Conservation (phyloP, 1,284 basidiomycete genomes). For the Ceratobasidium sp. region DNA sequence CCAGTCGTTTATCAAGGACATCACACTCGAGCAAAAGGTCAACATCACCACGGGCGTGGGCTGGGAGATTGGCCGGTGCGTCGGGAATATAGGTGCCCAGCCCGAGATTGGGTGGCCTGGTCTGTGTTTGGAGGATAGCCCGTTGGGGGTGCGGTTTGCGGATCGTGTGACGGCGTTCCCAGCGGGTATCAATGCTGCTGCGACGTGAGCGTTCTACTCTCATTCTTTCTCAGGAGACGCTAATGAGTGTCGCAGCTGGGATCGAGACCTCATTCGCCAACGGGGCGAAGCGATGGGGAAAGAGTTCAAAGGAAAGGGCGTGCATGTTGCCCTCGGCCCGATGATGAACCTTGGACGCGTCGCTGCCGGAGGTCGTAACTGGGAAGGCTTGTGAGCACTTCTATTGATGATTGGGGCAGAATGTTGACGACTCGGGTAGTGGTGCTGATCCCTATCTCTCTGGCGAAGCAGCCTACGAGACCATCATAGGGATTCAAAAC, state of each 20-base stretch:
- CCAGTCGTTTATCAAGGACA: constrained; percentile 33
- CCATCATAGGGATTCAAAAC: constrained; percentile 49
- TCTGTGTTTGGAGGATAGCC: constrained; percentile 45
- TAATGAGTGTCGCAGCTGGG: constrained; percentile 22
- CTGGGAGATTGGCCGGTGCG: constrained; percentile 45
- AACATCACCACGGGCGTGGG: constrained; percentile 47
- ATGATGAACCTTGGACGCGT: constrained; percentile 45
- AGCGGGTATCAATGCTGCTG: constrained; percentile 48
- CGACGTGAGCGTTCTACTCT: constrained; percentile 32
- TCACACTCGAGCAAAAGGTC: constrained; percentile 48
- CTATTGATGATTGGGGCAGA: background rate
- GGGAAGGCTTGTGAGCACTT: constrained; percentile 46
- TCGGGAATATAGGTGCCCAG: constrained; percentile 46
- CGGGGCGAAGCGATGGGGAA: constrained; percentile 48
- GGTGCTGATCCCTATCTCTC: constrained; percentile 49
- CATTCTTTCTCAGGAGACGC: background rate
- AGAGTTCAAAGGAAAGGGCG: constrained; percentile 50
- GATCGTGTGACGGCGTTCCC: constrained; percentile 49
- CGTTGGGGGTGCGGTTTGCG: constrained; percentile 47
- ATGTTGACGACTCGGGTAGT: background rate
- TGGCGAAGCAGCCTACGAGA: constrained; percentile 50
- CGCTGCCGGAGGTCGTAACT: constrained; percentile 46
- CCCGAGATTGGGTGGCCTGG: constrained; percentile 42
- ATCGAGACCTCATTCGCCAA: constrained; percentile 46
- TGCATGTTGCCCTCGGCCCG: constrained; percentile 47